Conservation (phyloP, 345 rosid genomes). For the Gossypium turneri region DNA sequence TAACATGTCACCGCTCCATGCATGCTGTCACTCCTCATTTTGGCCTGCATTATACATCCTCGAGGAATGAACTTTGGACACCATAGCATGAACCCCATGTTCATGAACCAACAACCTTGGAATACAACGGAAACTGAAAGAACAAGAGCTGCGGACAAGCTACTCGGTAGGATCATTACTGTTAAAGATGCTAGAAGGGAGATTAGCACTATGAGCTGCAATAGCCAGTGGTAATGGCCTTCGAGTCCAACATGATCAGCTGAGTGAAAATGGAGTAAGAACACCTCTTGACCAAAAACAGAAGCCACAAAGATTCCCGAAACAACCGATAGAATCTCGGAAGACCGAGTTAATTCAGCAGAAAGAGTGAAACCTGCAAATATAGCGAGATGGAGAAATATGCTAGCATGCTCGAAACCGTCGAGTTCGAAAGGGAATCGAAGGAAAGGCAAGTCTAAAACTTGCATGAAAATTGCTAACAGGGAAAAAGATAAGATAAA, state of each 20-base stretch:
- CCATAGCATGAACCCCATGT: slow-evolving; percentile 93
- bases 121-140: slow-evolving; percentile 63
- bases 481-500: slow-evolving; percentile 53
- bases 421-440: slow-evolving; percentile 51
- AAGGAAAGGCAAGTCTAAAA: slow-evolving; percentile 53
- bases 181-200: slow-evolving; percentile 57
- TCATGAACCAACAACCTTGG: slow-evolving; percentile 82
- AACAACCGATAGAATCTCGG: slow-evolving; percentile 45
- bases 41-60: slow-evolving; percentile 48
- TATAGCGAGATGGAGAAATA: slow-evolving; percentile 76
- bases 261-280: slow-evolving; percentile 86
- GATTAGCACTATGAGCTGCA: slow-evolving; percentile 65
- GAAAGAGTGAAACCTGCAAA: slow-evolving; percentile 63
- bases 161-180: slow-evolving; percentile 40
- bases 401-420: slow-evolving; percentile 77
- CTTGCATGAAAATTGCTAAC: slow-evolving; percentile 46
- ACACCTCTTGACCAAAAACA: slow-evolving; percentile 71
- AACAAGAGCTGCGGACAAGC: slow-evolving; percentile 51
- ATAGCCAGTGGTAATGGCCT: slow-evolving; percentile 88
- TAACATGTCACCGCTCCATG: slow-evolving; percentile 60
- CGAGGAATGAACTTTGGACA: slow-evolving; percentile 53
- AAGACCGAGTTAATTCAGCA: slow-evolving; percentile 44
- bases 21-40: slow-evolving; percentile 21
- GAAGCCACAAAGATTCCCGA: slow-evolving; percentile 60
- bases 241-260: slow-evolving; percentile 79